Percentiles rank a stretch among this genome's conserved stretches.
Evolutionary conservation across 495 filamentous ascomycete species (phyloP).

Genomic region (Aspergillus hancockii): DNA sequence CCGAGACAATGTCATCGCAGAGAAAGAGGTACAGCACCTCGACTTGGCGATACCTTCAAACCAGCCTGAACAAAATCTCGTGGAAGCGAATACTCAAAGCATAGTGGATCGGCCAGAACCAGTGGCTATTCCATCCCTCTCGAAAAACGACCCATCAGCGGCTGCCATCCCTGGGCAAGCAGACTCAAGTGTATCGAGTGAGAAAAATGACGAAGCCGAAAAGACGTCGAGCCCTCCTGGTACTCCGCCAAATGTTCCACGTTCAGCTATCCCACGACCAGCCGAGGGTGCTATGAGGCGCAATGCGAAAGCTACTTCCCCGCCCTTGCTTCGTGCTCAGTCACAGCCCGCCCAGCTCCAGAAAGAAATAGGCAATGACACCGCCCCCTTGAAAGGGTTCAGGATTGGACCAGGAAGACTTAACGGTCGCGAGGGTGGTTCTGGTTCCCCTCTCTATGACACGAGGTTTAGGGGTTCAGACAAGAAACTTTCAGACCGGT

Average conservation of each 20-base stretch:
- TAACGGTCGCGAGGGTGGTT: slow-evolving; percentile 18
- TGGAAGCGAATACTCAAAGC: slow-evolving; percentile 13
- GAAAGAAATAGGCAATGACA: slow-evolving; percentile 28
- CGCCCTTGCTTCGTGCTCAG: slow-evolving; percentile 67
- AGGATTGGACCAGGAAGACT: slow-evolving; percentile 29
- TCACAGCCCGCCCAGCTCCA: slow-evolving; percentile 62
- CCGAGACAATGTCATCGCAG: slow-evolving; percentile 27
- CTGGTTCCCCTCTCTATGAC: slow-evolving; percentile 25
- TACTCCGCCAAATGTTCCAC: slow-evolving; percentile 29
- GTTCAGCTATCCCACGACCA: slow-evolving; percentile 55
- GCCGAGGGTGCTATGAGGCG: slow-evolving; percentile 44
- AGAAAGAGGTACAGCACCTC: slow-evolving; percentile 64
- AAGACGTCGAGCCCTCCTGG: slow-evolving; percentile 8
- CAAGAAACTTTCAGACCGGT: slow-evolving; percentile 69
- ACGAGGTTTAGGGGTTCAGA: slow-evolving; percentile 53
- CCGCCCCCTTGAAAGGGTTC: slow-evolving; percentile 19
- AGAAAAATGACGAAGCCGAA: slow-evolving; percentile 11
- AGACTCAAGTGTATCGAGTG: not conserved
- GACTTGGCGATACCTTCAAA: slow-evolving; percentile 65
- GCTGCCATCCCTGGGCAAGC: slow-evolving; percentile 4
- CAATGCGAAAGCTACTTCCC: slow-evolving; percentile 51
- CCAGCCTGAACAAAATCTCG: slow-evolving; percentile 27
- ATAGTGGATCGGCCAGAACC: slow-evolving; percentile 15
- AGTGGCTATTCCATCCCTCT: slow-evolving; percentile 12
- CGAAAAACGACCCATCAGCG: slow-evolving; percentile 10